Percentiles rank a stretch among this genome's conserved stretches.
These are phyloP conservation scores for Quercus bicolor DNA, from an alignment of 306 rosid genomes.

Conservation along the genomic window DNA sequence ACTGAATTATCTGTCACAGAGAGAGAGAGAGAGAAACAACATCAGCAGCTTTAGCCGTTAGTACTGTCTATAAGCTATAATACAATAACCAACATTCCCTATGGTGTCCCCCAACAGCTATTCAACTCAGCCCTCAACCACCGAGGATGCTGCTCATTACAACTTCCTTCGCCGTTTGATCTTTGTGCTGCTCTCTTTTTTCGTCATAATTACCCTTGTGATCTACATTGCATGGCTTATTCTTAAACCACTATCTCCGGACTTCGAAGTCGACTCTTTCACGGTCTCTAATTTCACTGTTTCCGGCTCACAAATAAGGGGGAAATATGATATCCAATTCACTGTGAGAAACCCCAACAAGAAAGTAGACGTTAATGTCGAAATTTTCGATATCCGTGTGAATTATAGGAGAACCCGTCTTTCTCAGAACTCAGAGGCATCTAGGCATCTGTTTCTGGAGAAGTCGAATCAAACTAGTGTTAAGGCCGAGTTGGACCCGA, in stretches of 20 bases:
- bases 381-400: neutral
- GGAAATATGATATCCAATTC: conserved; percentile 14
- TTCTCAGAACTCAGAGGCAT: neutral
- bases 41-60: too few relatives aligned
- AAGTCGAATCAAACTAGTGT: conserved; percentile 15
- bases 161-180: neutral
- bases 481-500: conserved; percentile 13
- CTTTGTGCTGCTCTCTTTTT: neutral
- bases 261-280: conserved; percentile 19
- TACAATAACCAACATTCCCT: neutral
- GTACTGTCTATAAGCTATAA: too few relatives aligned
- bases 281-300: conserved; percentile 28
- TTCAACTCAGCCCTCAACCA: neutral
- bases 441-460: neutral
- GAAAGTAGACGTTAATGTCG: conserved; percentile 4
- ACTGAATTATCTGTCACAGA: too few relatives aligned
- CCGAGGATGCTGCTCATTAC: neutral
- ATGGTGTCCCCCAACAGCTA: neutral
- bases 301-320: conserved; percentile 6
- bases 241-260: conserved; percentile 20
- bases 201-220: neutral
- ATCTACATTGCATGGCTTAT: conserved; percentile 31
- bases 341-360: conserved; percentile 33
- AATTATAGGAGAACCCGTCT: neutral
- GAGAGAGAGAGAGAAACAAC: too few relatives aligned